Evolutionary conservation across 2,329 filamentous ascomycete species (phyloP), one percentile per base, ranked within the genome.

Genomic region (Ophiostoma ips): DNA sequence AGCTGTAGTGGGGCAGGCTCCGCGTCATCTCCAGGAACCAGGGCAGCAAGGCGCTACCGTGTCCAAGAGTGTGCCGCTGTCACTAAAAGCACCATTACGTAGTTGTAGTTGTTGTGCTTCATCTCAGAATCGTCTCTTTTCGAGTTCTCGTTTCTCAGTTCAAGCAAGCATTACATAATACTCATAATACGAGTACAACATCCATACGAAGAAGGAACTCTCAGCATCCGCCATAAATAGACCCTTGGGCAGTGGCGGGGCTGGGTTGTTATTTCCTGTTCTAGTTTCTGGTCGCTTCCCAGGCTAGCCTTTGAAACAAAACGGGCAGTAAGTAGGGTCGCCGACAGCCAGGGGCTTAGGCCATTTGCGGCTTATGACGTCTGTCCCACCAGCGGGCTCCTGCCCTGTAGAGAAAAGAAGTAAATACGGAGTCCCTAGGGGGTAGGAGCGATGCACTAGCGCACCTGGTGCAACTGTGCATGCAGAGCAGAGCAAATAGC

Each of bases 191-290:
- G n/a, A n/a, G n/a, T n/a, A n/a, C n/a, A n/a, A n/a, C n/a, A n/a
- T n/a, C n/a, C 11, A n/a, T 3, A 35, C 5, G 33, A 35, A 35
- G 33, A 35, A 35, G 11, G 24, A 8, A 28, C 24, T 21, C 12
- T 21, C 37, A 12, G n/a, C n/a, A n/a, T n/a, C n/a, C n/a, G n/a
- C n/a, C 43, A 46, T 46, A 46, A 46, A 46, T 46, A 46, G 43
- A 21, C 43, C 30, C 28, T 33, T 15, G 28, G 28, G 28, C 43
- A 19, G 30, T 33, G 44, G 18, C 31, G 18, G 44, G 40, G n/a
- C 24, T 43, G 30, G 40, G n/a, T 7, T 30, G 40, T 9, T 43
- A 21, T 35, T 46, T 46, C 44, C 33, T 46, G 18, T 33, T 33
- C 21, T 46, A 18, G 30, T 21, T 8, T 16, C 24, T 28, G 19